Base-by-base conservation (phyloP, 2,329 filamentous ascomycete species). In the Fusarium sambucinum region DNA sequence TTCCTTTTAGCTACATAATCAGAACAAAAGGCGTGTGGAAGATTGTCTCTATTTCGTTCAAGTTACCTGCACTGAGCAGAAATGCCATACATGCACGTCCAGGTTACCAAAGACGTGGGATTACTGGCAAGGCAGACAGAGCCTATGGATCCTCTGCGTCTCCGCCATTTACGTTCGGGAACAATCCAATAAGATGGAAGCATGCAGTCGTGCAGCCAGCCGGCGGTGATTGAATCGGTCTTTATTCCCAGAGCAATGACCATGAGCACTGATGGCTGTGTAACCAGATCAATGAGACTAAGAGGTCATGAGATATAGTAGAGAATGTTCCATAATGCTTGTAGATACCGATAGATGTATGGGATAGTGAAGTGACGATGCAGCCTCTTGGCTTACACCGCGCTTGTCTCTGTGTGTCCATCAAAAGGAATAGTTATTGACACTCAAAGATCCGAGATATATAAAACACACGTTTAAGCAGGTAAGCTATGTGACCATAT, bases 211-310 rank as follows among this genome's bases (percentile, higher is more conserved):
- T 6, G 69, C 65, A 4, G 87, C 87, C 0, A 80, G 87, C 25
- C 84, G 86, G 42, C 54, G 85, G 83, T 10, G 81, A 86, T 69
- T 89, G 83, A 81, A 88, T 88, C 85, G 7, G 82, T 86, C 42
- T 87, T 85, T 71, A 85, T 88, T 50, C 85, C 84, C 2, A 84
- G 83, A 57, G 85, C 83, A 21, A 73, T 53, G 75, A 68, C 19
- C 21, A 86, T 0, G 85, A 86, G 70, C 80, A 81, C 27, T 89
- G 86, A 86, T 84, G 88, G 75, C 75, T 89, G 38, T 88, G 87
- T 70, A 82, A 88, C 71, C 83, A 87, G 3, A 74, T 72, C 8
- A 76, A 77, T 2, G 86, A 89, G 63, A 83, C 83, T 0, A 85
- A 85, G 84, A 89, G 73, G 77, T 82, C 32, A 13, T 4, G 21